phyloP scores from a whole-genome alignment of 495 filamentous ascomycete species.

The Aspergillus taichungensis region DNA sequence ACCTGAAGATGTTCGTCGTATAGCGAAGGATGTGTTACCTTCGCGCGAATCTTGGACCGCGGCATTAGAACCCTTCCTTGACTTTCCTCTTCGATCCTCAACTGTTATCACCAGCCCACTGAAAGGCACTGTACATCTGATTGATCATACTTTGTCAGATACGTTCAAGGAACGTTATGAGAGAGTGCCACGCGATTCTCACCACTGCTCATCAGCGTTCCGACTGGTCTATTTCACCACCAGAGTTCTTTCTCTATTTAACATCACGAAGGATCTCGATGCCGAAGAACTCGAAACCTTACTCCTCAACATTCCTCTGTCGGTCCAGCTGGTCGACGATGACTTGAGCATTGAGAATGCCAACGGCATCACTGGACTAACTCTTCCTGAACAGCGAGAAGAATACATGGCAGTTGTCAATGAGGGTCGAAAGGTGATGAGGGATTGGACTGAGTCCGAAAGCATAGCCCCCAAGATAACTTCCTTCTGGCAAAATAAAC shows the following conservation, averaged over 20 bases:
- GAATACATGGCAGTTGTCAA: slow-evolving; percentile 55
- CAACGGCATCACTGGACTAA: slow-evolving; percentile 45
- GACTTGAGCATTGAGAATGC: slow-evolving; percentile 49
- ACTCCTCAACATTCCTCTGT: slow-evolving; percentile 44
- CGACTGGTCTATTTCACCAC: slow-evolving; percentile 62
- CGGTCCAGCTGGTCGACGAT: slow-evolving; percentile 52
- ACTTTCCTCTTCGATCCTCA: slow-evolving; percentile 47
- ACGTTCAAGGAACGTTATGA: slow-evolving; percentile 18
- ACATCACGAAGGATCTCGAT: slow-evolving; percentile 21
- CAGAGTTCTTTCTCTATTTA: slow-evolving; percentile 39
- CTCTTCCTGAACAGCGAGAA: slow-evolving; percentile 40
- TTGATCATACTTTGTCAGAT: slow-evolving; percentile 28
- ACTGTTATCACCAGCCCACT: slow-evolving; percentile 65
- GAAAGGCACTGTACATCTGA: slow-evolving; percentile 60
- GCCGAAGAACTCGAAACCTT: slow-evolving; percentile 25
- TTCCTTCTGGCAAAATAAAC: slow-evolving; percentile 28
- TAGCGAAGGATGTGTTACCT: slow-evolving; percentile 42
- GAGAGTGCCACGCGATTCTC: slow-evolving; percentile 46
- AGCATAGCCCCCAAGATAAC: slow-evolving; percentile 18
- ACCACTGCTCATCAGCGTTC: slow-evolving; percentile 61
- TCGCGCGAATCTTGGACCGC: slow-evolving; percentile 35
- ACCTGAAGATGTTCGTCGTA: slow-evolving; percentile 16
- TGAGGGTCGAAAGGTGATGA: slow-evolving; percentile 46
- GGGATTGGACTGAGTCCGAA: slow-evolving; percentile 31
- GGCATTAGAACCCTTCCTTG: slow-evolving; percentile 52